These are phyloP conservation scores for Grosmannia clavigera DNA, from an alignment of 2,329 filamentous ascomycete species.

Conservation along the genomic window DNA sequence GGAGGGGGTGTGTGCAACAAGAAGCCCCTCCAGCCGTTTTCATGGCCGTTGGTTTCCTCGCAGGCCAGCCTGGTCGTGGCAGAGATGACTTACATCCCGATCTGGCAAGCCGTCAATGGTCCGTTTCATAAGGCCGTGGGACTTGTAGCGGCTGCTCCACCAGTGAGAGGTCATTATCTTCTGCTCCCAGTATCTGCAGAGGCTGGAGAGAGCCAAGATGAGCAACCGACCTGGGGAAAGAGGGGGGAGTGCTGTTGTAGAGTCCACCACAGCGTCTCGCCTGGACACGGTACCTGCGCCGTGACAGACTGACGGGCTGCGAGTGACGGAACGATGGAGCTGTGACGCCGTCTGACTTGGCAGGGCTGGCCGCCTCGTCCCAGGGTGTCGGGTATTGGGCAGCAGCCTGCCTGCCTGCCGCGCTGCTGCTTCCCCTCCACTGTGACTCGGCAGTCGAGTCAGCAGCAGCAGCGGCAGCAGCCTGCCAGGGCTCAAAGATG, in stretches of 20 bases:
- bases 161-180: not conserved
- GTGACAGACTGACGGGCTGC: no score
- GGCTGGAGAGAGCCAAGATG: no score
- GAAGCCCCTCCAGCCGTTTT: no score
- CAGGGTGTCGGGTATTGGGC: not conserved
- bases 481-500: not conserved
- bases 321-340: no score
- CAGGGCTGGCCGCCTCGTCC: not conserved
- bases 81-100: not conserved
- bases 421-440: not conserved
- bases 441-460: conserved; percentile 1
- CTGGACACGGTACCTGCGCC: no score
- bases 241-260: no score
- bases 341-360: not conserved
- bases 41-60: no score
- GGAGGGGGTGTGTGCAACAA: no score
- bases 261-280: no score
- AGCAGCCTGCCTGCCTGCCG: not conserved
- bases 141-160: not conserved
- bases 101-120: not conserved
- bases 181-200: no score
- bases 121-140: not conserved
- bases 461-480: not conserved
- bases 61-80: not conserved
- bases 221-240: no score